phyloP scores from a whole-genome alignment of 176 grass and related monocot genomes.

The Bonia amplexicaulis region DNA sequence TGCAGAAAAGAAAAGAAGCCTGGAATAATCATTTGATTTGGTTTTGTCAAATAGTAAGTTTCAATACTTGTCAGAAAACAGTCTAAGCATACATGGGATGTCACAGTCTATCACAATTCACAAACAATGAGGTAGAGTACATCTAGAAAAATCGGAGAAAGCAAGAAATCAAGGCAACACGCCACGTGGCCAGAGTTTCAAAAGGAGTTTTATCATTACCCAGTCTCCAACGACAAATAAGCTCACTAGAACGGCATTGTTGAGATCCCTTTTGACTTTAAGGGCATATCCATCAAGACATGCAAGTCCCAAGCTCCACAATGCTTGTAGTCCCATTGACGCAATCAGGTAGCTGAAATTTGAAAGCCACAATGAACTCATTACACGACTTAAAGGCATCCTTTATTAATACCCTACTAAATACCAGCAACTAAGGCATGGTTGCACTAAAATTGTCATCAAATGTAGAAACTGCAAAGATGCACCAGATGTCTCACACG shows the following conservation, averaged over 20 bases:
- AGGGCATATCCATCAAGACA: constrained; percentile 84
- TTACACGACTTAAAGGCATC: not conserved
- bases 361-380: constrained; percentile 2
- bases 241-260: constrained; percentile 68
- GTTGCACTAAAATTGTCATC: not conserved
- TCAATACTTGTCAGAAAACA: not conserved
- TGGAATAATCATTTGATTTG: not conserved
- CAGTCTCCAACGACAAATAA: constrained; percentile 89
- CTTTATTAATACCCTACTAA: not conserved
- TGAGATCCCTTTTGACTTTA: constrained; percentile 59
- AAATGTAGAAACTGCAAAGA: not conserved
- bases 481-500: not conserved
- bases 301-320: constrained; percentile 88
- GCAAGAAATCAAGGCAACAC: not conserved
- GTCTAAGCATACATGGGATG: not conserved
- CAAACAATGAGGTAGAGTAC: not conserved
- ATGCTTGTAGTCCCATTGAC: constrained; percentile 81
- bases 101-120: not conserved
- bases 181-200: not conserved
- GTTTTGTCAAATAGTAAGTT: not conserved
- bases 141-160: not conserved
- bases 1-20: not conserved
- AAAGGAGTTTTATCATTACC: constrained; percentile 53
- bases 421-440: not conserved
- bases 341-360: constrained; percentile 82